Percentiles rank a stretch among this genome's conserved stretches.
These are phyloP conservation scores for Betula pendula DNA, from an alignment of 306 rosid species.

Conservation along the genomic window DNA sequence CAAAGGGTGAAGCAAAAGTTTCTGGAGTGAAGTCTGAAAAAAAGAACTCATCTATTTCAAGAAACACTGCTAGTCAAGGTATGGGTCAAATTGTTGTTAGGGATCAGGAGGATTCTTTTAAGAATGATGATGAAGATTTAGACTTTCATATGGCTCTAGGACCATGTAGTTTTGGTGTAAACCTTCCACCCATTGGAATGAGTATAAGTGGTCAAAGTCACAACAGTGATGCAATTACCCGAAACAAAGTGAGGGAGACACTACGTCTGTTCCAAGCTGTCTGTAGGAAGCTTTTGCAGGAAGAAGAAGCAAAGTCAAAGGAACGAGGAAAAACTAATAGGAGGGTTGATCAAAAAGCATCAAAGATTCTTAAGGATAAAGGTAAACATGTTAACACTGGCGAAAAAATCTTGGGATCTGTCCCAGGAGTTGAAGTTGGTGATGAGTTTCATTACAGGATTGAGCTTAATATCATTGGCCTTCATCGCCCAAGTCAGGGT, in stretches of 20 bases:
- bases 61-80: constrained; percentile 30
- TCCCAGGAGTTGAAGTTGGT: constrained; percentile 93
- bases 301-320: constrained; percentile 59
- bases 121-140: constrained; percentile 23
- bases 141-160: constrained; percentile 22
- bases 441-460: constrained; percentile 88
- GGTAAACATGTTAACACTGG: constrained; percentile 61
- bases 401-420: constrained; percentile 67
- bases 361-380: constrained; percentile 58
- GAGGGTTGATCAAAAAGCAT: constrained; percentile 67
- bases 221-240: constrained; percentile 44
- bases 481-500: constrained; percentile 73
- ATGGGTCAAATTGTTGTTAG: constrained; percentile 41
- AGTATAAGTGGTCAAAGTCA: constrained; percentile 28
- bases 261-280: constrained; percentile 74
- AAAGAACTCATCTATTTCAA: constrained; percentile 23
- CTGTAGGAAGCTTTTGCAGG: constrained; percentile 75
- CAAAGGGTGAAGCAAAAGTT: constrained; percentile 31
- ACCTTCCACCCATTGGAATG: constrained; percentile 50
- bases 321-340: constrained; percentile 26
- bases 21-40: constrained; percentile 35
- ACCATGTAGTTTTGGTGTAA: constrained; percentile 35
- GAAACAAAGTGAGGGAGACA: constrained; percentile 70
- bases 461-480: constrained; percentile 74
- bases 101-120: constrained; percentile 33